phyloP scores from a whole-genome alignment of 352 stramenopile species.

The Globisporangium paddicum region DNA sequence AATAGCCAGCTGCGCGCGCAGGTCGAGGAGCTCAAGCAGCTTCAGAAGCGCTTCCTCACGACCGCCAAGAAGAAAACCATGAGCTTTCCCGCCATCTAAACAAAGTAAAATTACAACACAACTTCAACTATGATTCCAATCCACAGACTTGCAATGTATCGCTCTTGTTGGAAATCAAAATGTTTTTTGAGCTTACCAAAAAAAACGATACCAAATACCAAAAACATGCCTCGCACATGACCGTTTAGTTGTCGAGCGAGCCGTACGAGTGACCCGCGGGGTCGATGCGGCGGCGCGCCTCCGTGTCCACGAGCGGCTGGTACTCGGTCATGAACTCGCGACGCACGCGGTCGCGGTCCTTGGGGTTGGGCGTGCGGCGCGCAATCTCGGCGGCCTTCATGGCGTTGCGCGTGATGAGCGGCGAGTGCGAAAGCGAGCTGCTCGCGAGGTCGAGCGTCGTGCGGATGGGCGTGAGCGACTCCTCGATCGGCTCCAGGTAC shows the following conservation, averaged over 20 bases:
- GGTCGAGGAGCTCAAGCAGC: constrained; percentile 65
- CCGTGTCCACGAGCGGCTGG: constrained; percentile 57
- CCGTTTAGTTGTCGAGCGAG: constrained; percentile 59
- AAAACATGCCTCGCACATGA: not conserved
- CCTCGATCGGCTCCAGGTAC: constrained; percentile 71
- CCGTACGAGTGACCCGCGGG: constrained; percentile 74
- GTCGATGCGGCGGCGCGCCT: constrained; percentile 61
- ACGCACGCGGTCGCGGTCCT: constrained; percentile 75
- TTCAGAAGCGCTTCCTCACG: constrained; percentile 61
- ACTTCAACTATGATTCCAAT: not conserved
- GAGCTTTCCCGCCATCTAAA: constrained; percentile 49
- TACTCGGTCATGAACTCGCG: constrained; percentile 88
- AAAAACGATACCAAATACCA: constrained; percentile 2
- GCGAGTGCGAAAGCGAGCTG: constrained; percentile 61
- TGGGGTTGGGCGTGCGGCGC: constrained; percentile 68
- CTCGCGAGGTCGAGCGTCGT: constrained; percentile 49
- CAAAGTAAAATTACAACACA: constrained; percentile 1
- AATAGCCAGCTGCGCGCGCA: constrained; percentile 61
- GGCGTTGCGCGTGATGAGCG: constrained; percentile 77
- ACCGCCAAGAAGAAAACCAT: constrained; percentile 76
- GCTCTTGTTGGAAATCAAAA: not conserved
- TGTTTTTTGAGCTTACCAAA: not conserved
- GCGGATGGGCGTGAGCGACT: constrained; percentile 59
- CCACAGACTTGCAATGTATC: not conserved
- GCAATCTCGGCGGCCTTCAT: constrained; percentile 82